Evolutionary conservation across 2,329 filamentous ascomycete species (phyloP).

Genomic region (Fusarium nelsonii): DNA sequence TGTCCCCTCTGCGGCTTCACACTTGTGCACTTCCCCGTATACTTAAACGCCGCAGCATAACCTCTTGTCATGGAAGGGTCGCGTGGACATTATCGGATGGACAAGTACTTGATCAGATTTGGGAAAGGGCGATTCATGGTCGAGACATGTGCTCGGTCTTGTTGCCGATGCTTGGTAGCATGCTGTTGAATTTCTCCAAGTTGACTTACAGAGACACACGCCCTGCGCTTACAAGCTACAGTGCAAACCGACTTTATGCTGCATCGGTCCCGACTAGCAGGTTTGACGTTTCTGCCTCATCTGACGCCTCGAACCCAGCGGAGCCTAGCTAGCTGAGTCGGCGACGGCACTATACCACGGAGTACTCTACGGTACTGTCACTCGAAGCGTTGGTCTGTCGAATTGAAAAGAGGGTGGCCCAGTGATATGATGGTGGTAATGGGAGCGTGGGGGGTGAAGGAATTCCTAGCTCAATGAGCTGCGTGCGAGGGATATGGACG

Average conservation of each 20-base stretch:
- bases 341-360: neutral
- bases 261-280: slow-evolving; percentile 19
- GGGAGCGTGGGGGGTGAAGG: slow-evolving; percentile 13
- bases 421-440: neutral
- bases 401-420: neutral
- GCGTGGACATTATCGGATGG: neutral
- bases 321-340: neutral
- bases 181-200: neutral
- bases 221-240: neutral
- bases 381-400: neutral
- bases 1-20: neutral
- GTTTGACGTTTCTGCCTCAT: slow-evolving; percentile 30
- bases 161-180: slow-evolving; percentile 4
- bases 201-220: neutral
- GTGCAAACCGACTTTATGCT: neutral
- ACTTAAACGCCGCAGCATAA: slow-evolving; percentile 28
- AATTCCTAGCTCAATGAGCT: neutral
- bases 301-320: neutral
- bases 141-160: slow-evolving; percentile 1
- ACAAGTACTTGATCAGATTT: neutral
- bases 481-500: neutral
- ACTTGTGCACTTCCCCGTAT: slow-evolving; percentile 29
- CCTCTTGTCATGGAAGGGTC: neutral
- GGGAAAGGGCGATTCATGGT: slow-evolving; percentile 6
- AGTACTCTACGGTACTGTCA: neutral